phyloP scores from a whole-genome alignment of 345 rosid species.

The Eucalyptus polyanthemos region DNA sequence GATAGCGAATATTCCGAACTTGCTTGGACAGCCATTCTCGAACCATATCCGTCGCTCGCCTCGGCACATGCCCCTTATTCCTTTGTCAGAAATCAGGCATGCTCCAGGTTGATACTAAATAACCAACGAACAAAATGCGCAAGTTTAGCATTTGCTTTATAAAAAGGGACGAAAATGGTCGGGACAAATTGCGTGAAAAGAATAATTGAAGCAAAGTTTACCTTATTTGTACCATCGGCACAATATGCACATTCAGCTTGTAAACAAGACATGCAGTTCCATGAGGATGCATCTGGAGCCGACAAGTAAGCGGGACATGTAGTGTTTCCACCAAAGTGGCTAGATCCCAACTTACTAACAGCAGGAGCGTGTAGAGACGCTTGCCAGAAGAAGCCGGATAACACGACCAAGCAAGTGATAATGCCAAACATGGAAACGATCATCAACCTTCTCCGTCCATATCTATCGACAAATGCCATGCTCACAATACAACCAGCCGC shows the following conservation, averaged over 20 bases:
- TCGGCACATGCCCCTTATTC: conserved; percentile 8
- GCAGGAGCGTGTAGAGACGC: conserved; percentile 47
- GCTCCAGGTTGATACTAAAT: conserved; percentile 63
- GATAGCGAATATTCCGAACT: conserved; percentile 57
- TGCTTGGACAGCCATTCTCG: conserved; percentile 72
- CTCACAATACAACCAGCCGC: conserved; percentile 64
- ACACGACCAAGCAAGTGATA: conserved; percentile 35
- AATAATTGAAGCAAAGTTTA: not conserved
- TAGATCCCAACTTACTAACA: conserved; percentile 10
- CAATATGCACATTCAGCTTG: conserved; percentile 51
- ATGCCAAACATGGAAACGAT: conserved; percentile 66
- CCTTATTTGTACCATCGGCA: conserved; percentile 13
- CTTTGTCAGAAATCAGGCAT: conserved; percentile 28
- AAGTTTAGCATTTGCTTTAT: not conserved
- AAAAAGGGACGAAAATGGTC: not conserved
- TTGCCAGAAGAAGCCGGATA: conserved; percentile 39
- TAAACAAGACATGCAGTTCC: conserved; percentile 70
- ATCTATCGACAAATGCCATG: conserved; percentile 65
- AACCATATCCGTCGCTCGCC: conserved; percentile 32
- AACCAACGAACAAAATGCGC: not conserved
- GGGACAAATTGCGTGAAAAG: too few relatives aligned
- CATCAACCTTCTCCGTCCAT: conserved; percentile 74
- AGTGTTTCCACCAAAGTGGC: conserved; percentile 34
- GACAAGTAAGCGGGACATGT: conserved; percentile 39
- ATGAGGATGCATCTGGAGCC: conserved; percentile 6